Evolutionary conservation across 495 filamentous ascomycete species (phyloP).

Genomic region (Penicillium paxilli): DNA sequence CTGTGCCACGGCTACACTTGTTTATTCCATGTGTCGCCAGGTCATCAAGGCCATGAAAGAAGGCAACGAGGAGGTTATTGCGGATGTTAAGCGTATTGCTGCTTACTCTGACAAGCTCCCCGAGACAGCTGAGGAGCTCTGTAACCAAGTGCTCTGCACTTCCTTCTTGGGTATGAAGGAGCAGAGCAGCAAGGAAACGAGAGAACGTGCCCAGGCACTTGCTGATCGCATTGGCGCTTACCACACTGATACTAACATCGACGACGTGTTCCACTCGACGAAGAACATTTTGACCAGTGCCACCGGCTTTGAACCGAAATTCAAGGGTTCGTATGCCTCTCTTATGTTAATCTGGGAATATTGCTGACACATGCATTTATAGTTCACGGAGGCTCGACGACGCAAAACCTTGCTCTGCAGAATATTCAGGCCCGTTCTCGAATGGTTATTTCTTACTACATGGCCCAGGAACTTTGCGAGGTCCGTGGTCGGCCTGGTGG

Average conservation of each 20-base stretch:
- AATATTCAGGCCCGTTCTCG: slow-evolving; percentile 11
- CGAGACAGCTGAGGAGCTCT: slow-evolving; percentile 12
- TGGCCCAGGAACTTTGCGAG: slow-evolving; percentile 11
- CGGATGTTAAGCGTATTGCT: slow-evolving; percentile 14
- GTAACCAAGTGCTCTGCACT: slow-evolving; percentile 10
- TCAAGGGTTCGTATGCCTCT: slow-evolving; percentile 2
- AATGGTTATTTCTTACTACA: slow-evolving; percentile 11
- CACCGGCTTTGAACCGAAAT: slow-evolving; percentile 10
- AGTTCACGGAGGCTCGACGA: slow-evolving; percentile 10
- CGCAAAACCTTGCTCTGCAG: slow-evolving; percentile 9
- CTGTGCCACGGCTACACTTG: slow-evolving; percentile 61
- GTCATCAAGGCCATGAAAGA: slow-evolving; percentile 62
- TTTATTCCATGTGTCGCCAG: slow-evolving; percentile 73
- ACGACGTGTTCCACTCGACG: slow-evolving; percentile 8
- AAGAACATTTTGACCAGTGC: slow-evolving; percentile 11
- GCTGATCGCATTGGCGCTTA: slow-evolving; percentile 9
- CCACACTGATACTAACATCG: slow-evolving; percentile 13
- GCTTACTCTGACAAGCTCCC: slow-evolving; percentile 6
- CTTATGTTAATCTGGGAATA: background rate
- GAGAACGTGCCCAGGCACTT: slow-evolving; percentile 2
- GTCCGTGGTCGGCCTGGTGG: slow-evolving; percentile 4
- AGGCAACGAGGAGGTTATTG: slow-evolving; percentile 11
- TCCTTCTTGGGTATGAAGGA: slow-evolving; percentile 13
- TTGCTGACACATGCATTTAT: background rate
- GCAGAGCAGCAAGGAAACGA: slow-evolving; percentile 12